Conservation (phyloP, 148 eudicot genomes). For the Gaultheria prostrata region DNA sequence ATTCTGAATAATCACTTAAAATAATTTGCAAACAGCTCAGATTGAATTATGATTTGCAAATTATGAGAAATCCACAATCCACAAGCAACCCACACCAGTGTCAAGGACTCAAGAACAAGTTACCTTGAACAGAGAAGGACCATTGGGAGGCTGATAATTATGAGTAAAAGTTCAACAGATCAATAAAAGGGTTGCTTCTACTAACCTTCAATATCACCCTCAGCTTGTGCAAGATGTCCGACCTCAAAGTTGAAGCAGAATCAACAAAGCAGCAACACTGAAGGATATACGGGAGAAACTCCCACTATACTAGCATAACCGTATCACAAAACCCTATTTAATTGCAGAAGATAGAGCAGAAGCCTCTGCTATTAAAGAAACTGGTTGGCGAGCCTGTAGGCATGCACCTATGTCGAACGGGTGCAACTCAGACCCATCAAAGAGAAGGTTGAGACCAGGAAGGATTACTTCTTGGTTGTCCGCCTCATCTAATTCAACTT, state of each 20-base stretch:
- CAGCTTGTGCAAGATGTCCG: not conserved
- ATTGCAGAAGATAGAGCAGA: slow-evolving; percentile 53
- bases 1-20: not conserved
- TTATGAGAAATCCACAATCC: not conserved
- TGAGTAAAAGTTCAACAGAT: not conserved
- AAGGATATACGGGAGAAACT: not conserved
- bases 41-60: not conserved
- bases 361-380: slow-evolving; percentile 79
- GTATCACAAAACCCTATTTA: slow-evolving; percentile 33
- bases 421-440: slow-evolving; percentile 79
- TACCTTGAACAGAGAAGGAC: not conserved
- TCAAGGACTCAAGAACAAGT: not conserved
- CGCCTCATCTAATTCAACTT: slow-evolving; percentile 66
- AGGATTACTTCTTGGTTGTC: slow-evolving; percentile 77
- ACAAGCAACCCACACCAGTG: not conserved
- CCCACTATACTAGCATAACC: not conserved
- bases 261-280: slow-evolving; percentile 14
- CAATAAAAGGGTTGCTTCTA: not conserved
- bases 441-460: slow-evolving; percentile 93
- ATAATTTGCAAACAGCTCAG: not conserved
- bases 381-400: slow-evolving; percentile 93
- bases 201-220: slow-evolving; percentile 15
- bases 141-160: not conserved
- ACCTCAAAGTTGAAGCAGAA: slow-evolving; percentile 5
- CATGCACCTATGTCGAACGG: slow-evolving; percentile 94